Evolutionary conservation across 805 yeast species (phyloP), one percentile per base, ranked within the genome.

Genomic region (Candida saitoana): DNA sequence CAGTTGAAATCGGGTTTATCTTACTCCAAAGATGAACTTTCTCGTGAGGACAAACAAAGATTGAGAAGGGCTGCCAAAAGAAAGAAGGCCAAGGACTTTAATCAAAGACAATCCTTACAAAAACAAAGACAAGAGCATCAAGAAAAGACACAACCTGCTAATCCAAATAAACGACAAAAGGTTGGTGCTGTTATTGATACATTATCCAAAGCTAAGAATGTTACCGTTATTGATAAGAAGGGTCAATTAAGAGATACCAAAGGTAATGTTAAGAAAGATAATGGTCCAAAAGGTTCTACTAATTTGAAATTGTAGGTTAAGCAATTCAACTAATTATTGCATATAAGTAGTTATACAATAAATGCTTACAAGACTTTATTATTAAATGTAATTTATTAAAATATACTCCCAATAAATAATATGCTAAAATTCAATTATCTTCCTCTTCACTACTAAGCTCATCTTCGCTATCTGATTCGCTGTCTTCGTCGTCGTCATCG

Each of bases 11-110:
- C 87, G 32, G 96, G 96, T 55, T 74, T 84, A 50, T 82, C 88
- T 3, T 79, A 85, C 65, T 77, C 95, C 9, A 84, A 85, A 62
- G 84, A 78, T 43, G 98, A 90, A 62, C 69, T 90, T 60, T 73
- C 83, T 9, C 77, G 89, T 48, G 95, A 85, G 36, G 96, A 90
- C 47, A 85, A 86, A 57, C 89, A 85, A 57, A 80, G 96, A 60
- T 69, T 88, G 55, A 81, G 96, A 71, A 75, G 96, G 59, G 84
- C 95, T 18, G 80, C 77, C 56, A 90, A 91, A 77, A 79, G 95
- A 62, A 84, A 80, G 73, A 81, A 79, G 63, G 70, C 87, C 16
- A 81, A 80, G 59, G 73, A 69, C 37, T 69, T 65, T 51, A 63
- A 69, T 45, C 65, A 66, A 37, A 49, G 62, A 43, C 54, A 57